Conservation (phyloP, 1,139 yeast species). For the Yamadazyma taylorii region DNA sequence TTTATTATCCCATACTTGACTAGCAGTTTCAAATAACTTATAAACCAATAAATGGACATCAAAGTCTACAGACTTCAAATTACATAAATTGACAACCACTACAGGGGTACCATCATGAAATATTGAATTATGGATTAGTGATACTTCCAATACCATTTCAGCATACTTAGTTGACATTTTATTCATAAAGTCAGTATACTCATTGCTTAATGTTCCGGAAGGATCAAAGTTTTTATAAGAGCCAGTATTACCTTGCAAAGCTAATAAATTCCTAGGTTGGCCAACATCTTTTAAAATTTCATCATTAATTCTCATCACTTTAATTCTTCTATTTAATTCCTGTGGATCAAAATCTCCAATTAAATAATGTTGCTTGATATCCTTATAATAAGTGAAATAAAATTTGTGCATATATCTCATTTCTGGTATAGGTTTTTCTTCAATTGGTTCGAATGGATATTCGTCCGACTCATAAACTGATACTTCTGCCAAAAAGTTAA, state of each 20-base stretch:
- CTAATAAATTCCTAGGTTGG: conserved; percentile 42
- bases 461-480: conserved; percentile 16
- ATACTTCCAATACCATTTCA: conserved; percentile 39
- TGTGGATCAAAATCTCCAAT: conserved; percentile 13
- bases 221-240: conserved; percentile 40
- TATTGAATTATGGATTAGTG: conserved; percentile 62
- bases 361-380: conserved; percentile 46
- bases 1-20: conserved; percentile 72
- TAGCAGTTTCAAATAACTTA: conserved; percentile 63
- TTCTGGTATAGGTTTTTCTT: conserved; percentile 42
- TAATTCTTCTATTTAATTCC: conserved; percentile 19
- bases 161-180: conserved; percentile 59
- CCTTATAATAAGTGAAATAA: conserved; percentile 59
- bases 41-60: conserved; percentile 61
- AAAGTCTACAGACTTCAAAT: conserved; percentile 39
- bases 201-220: conserved; percentile 41
- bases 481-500: conserved; percentile 41
- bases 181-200: conserved; percentile 72
- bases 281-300: conserved; percentile 32
- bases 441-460: conserved; percentile 31
- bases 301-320: conserved; percentile 30
- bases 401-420: conserved; percentile 63
- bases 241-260: conserved; percentile 36
- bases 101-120: conserved; percentile 75
- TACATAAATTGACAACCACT: conserved; percentile 53